Evolutionary conservation across 2,329 filamentous ascomycete genomes (phyloP).

Genomic region (Ophiostoma australiae): DNA sequence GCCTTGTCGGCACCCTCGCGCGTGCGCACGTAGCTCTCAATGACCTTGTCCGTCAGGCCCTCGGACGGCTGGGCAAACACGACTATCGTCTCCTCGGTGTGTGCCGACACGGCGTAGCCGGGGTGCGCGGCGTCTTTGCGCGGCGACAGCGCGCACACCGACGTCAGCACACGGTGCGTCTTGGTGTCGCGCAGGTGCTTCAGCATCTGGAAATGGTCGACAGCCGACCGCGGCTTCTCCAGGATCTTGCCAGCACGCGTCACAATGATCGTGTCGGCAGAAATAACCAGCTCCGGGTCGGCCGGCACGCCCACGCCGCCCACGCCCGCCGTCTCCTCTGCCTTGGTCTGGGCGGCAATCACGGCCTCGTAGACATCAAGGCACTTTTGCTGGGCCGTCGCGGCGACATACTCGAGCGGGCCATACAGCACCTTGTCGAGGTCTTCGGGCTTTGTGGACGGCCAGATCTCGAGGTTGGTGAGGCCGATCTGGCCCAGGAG

Average conservation of each 20-base stretch:
- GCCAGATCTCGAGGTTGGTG: conserved; percentile 73
- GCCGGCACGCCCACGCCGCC: conserved; percentile 32
- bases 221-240: conserved; percentile 82
- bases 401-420: conserved; percentile 85
- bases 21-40: conserved; percentile 72
- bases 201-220: conserved; percentile 79
- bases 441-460: conserved; percentile 79
- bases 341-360: conserved; percentile 35
- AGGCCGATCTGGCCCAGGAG: conserved; percentile 77
- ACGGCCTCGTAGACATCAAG: conserved; percentile 60
- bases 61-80: conserved; percentile 65
- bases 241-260: conserved; percentile 69
- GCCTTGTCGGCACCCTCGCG: conserved; percentile 94
- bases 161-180: conserved; percentile 78
- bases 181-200: conserved; percentile 71
- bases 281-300: conserved; percentile 80
- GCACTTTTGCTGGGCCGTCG: conserved; percentile 79
- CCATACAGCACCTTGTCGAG: conserved; percentile 68
- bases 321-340: conserved; percentile 28
- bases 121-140: conserved; percentile 74
- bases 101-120: conserved; percentile 74
- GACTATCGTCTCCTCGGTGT: conserved; percentile 89
- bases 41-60: conserved; percentile 68
- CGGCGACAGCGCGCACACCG: conserved; percentile 77
- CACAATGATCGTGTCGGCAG: conserved; percentile 87